Percentiles rank a stretch among this genome's conserved stretches.
These are phyloP conservation scores for Fomitiporia mediterranea DNA, from an alignment of 1,284 basidiomycete genomes.

Conservation along the genomic window DNA sequence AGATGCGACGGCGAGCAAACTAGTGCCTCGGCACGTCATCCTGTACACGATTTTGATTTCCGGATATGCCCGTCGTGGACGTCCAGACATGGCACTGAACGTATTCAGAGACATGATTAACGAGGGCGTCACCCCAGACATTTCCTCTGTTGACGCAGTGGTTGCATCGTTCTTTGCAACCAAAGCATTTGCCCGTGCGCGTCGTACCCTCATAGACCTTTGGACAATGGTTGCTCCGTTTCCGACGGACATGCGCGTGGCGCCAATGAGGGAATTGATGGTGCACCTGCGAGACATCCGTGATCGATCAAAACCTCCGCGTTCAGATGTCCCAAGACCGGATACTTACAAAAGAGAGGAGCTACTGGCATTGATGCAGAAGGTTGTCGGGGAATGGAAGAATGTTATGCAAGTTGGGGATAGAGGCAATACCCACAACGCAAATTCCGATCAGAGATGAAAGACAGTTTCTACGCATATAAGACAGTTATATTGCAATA, in stretches of 20 bases:
- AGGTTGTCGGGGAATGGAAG: constrained; percentile 9
- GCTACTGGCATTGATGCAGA: not conserved
- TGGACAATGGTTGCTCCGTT: constrained; percentile 65
- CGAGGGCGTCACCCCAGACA: constrained; percentile 57
- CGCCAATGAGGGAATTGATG: constrained; percentile 42
- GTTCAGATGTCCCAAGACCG: not conserved
- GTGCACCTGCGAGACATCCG: constrained; percentile 40
- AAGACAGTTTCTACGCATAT: not conserved
- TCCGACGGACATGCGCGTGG: constrained; percentile 39
- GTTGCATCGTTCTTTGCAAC: constrained; percentile 57
- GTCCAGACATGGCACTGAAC: constrained; percentile 47
- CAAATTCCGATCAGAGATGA: too few relatives aligned
- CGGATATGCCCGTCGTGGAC: constrained; percentile 55
- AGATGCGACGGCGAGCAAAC: constrained; percentile 43
- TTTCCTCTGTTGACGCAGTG: constrained; percentile 64
- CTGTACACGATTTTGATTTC: constrained; percentile 71
- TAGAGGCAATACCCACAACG: too few relatives aligned
- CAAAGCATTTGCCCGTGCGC: constrained; percentile 46
- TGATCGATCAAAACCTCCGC: not conserved
- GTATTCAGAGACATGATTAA: constrained; percentile 61
- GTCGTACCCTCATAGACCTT: constrained; percentile 48
- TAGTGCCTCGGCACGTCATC: constrained; percentile 36
- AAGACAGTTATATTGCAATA: not conserved
- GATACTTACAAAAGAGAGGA: not conserved
- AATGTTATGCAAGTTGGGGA: constrained; percentile 1